A percentile compares a stretch with the other conserved stretches of the same genome.
phyloP scores from a whole-genome alignment of 2,329 filamentous ascomycete genomes.

The Cadophora malorum region DNA sequence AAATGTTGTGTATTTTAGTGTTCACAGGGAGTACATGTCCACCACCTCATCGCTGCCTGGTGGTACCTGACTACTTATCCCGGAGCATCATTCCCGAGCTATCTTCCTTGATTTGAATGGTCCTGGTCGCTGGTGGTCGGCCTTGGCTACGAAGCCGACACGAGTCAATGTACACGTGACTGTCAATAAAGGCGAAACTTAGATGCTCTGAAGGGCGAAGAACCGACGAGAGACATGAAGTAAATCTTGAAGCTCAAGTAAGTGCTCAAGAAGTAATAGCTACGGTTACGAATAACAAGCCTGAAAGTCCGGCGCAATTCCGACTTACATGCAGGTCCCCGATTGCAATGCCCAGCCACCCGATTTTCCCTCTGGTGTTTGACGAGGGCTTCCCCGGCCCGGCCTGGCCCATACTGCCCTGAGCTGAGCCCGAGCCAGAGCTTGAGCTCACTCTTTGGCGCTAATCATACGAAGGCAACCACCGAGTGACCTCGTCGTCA shows the following conservation, averaged over 20 bases:
- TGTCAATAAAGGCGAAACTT: not conserved
- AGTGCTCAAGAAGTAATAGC: no score
- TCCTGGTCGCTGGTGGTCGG: not conserved
- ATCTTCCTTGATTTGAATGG: conserved; percentile 1
- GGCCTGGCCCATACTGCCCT: not conserved
- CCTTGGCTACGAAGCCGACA: not conserved
- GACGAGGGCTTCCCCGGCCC: not conserved
- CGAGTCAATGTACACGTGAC: not conserved
- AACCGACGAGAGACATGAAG: no score
- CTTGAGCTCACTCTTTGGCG: not conserved
- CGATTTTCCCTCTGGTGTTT: not conserved
- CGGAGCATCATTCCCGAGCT: not conserved
- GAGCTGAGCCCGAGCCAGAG: not conserved
- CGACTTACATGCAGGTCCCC: conserved; percentile 10
- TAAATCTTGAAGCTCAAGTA: no score
- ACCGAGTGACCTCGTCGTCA: conserved; percentile 14
- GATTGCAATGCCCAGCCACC: conserved; percentile 27
- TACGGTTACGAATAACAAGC: not conserved
- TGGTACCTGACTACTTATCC: conserved; percentile 10
- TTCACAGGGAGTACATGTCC: not conserved
- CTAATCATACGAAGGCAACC: conserved; percentile 14
- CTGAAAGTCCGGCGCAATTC: not conserved
- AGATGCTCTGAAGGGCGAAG: not conserved
- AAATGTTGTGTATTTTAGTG: not conserved
- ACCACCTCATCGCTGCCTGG: not conserved